Percentiles rank a stretch among this genome's conserved stretches.
Evolutionary conservation across 2,329 filamentous ascomycete genomes (phyloP).

Genomic region (Fusarium sp.): DNA sequence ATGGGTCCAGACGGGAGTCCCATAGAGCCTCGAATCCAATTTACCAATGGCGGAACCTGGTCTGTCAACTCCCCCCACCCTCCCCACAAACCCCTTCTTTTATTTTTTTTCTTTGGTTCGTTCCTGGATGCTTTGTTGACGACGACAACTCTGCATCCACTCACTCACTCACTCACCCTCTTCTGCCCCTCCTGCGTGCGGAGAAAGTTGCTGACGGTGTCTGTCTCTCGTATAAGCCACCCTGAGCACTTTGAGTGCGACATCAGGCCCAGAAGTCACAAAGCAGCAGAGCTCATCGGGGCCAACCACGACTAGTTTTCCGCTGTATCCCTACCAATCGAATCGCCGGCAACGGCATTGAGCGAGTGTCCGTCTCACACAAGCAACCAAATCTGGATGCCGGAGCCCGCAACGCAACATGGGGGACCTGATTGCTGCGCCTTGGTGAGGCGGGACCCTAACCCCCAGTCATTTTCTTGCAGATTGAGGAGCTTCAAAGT

Average conservation of each 20-base stretch:
- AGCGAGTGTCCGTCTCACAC: not conserved
- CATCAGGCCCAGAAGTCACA: slow-evolving; percentile 36
- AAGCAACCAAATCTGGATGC: not conserved
- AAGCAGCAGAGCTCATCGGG: slow-evolving; percentile 27
- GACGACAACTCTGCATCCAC: not conserved
- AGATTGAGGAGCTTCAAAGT: slow-evolving; percentile 12
- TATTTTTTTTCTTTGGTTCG: slow-evolving; percentile 1
- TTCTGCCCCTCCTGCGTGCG: not conserved
- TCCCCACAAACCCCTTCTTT: slow-evolving; percentile 9
- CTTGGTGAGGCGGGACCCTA: not conserved
- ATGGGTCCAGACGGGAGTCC: slow-evolving; percentile 39
- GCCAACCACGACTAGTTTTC: not conserved
- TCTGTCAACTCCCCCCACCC: slow-evolving; percentile 31
- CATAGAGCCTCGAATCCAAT: slow-evolving; percentile 44
- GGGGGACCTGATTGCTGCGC: slow-evolving; percentile 15
- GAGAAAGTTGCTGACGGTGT: slow-evolving; percentile 1
- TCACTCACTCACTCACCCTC: not conserved
- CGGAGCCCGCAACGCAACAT: not conserved
- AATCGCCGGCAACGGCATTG: not conserved
- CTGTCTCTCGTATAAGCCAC: slow-evolving; percentile 37
- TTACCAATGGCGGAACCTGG: slow-evolving; percentile 51
- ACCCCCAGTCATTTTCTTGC: slow-evolving; percentile 12
- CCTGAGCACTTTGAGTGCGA: slow-evolving; percentile 49
- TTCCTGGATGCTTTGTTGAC: not conserved
- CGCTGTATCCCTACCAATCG: not conserved